Base-by-base conservation (phyloP, 176 grass and related monocot species). In the Avena sativa region DNA sequence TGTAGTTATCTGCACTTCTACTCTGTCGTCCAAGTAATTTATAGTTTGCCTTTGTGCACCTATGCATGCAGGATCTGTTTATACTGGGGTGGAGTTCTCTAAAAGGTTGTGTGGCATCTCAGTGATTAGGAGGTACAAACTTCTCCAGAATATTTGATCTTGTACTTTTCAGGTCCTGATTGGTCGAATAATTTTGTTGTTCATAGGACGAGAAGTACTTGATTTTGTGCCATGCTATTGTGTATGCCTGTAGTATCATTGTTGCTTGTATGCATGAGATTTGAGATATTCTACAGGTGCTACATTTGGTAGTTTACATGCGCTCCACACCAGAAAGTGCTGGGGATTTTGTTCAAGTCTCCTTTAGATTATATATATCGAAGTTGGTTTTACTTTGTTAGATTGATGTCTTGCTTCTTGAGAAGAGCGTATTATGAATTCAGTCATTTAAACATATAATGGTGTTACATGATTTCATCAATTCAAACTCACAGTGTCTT, bases 91-190 rank as follows among this genome's bases (percentile, higher is more conserved):
- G 79, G 97, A 99, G 70, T 99, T 96, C 91, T 94, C 94, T 32
- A 99, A 93, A 91, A 96, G 92, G 76, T 87, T 99, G 79, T 99
- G 97, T 71, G 97, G 97, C 71, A 94, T 99, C 77, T 99, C 97
- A 87, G 90, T 99, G 70, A 99, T 99, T 71, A 94, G 97, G 81
- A 99, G 97, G 97, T 99, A 98, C 38, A 34, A 34, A 67, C 64
- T 67, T 64, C 13, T 13, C 75, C 38, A 75, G 20, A 75, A 76
- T 83, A 61, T 49, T 90, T 30, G 56, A 62, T 20, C 13, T 26
- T 64, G 16, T 79, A 67, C 64, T 67, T 67, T 67, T 46, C 48
- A 36, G 47, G 17, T 23, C 79, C 57, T 32, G 83, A 77, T 34
- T 66, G 25, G 16, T 6, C 30, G 11, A 23, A 81, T 34, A 63